These are phyloP conservation scores for Lablab purpureus DNA, from an alignment of 306 rosid species.

Conservation along the genomic window DNA sequence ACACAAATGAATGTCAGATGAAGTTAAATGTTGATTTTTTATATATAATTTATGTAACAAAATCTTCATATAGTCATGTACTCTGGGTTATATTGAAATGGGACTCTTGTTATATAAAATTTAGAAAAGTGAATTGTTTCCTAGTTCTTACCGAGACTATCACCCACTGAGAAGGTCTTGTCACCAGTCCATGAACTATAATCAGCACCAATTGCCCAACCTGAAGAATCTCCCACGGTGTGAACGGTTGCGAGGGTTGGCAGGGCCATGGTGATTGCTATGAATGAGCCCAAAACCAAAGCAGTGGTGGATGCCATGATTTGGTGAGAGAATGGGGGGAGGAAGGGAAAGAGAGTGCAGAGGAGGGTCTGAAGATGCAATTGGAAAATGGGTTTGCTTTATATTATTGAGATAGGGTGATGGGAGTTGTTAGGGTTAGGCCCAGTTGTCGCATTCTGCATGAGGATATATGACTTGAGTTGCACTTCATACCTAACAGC, in stretches of 20 bases:
- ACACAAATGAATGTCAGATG: not conserved
- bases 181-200: conserved; percentile 78
- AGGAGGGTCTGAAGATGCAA: conserved; percentile 28
- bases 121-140: not conserved
- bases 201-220: conserved; percentile 74
- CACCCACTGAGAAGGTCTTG: conserved; percentile 77
- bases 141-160: conserved; percentile 68
- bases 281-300: conserved; percentile 41
- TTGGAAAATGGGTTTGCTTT: conserved; percentile 50
- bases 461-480: conserved; percentile 55
- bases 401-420: conserved; percentile 50
- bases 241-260: conserved; percentile 65
- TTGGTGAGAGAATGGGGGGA: conserved; percentile 23
- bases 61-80: too few species aligned
- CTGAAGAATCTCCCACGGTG: conserved; percentile 80
- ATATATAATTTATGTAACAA: too few species aligned
- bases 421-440: conserved; percentile 70
- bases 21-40: too few species aligned
- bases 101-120: too few species aligned
- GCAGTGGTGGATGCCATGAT: conserved; percentile 58
- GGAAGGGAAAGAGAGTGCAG: not conserved
- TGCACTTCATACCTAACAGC: conserved; percentile 71
- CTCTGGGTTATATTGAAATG: too few species aligned
- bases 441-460: conserved; percentile 50
- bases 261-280: conserved; percentile 57